Percentiles rank a stretch among this genome's conserved stretches.
phyloP scores from a whole-genome alignment of 2,329 filamentous ascomycete genomes.

The Chrysosporium queenslandicum region DNA sequence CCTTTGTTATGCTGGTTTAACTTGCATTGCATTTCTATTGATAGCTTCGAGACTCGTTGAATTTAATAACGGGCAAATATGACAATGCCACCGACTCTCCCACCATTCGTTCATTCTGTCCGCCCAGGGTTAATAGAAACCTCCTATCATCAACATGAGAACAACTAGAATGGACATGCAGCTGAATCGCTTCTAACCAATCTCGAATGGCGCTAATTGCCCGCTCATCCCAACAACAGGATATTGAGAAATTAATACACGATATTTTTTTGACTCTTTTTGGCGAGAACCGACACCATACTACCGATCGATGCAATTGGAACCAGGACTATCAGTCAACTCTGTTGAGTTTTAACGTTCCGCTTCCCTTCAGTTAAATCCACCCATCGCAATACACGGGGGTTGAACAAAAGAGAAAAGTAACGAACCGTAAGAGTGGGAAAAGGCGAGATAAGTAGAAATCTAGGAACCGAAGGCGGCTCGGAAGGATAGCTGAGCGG shows the following conservation, averaged over 20 bases:
- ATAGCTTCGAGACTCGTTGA: not conserved
- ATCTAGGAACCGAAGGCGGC: not conserved
- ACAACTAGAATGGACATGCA: not conserved
- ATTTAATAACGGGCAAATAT: not conserved
- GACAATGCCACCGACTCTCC: not conserved
- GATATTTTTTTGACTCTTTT: not conserved
- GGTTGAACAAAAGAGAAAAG: not conserved
- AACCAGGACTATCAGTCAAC: too few relatives aligned
- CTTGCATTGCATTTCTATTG: slow-evolving; percentile 5
- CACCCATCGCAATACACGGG: not conserved
- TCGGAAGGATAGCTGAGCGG: not conserved
- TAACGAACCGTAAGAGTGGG: not conserved
- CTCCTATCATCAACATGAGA: not conserved
- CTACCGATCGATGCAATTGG: too few relatives aligned
- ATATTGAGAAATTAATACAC: not conserved
- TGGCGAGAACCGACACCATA: not conserved
- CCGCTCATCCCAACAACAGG: not conserved
- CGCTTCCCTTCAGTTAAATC: not conserved
- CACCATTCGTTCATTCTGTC: not conserved
- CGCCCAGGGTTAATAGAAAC: not conserved
- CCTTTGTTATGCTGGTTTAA: not conserved
- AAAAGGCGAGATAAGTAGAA: not conserved
- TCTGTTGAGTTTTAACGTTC: too few relatives aligned
- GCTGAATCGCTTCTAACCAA: not conserved
- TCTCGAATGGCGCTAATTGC: not conserved